A percentile compares a stretch with the other conserved stretches of the same genome.
Conservation (phyloP, 2,329 filamentous ascomycete species). For the Diaporthe vaccinii region DNA sequence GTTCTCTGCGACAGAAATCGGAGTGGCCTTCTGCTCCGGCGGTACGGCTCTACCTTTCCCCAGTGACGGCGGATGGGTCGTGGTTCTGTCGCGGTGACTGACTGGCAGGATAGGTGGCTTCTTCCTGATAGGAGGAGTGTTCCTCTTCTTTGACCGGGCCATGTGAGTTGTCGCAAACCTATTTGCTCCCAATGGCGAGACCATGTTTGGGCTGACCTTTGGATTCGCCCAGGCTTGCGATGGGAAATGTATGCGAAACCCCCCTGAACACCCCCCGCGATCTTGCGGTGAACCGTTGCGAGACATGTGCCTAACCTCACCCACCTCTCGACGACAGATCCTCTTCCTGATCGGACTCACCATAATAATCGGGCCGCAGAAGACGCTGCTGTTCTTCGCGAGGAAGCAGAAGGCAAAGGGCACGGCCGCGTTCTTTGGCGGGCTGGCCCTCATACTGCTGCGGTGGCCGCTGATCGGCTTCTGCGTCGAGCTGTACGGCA, state of each 20-base stretch:
- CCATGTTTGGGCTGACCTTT: constrained; percentile 9
- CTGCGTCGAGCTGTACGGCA: constrained; percentile 90
- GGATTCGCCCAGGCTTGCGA: constrained; percentile 78
- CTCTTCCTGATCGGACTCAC: constrained; percentile 98
- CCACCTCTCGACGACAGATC: constrained; percentile 70
- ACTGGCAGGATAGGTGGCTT: constrained; percentile 76
- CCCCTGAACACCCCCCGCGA: constrained; percentile 19
- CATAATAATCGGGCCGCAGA: constrained; percentile 92
- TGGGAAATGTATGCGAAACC: constrained; percentile 83
- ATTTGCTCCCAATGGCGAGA: constrained; percentile 14
- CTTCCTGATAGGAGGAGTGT: constrained; percentile 93
- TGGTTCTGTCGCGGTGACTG: constrained; percentile 42
- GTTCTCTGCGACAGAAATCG: constrained; percentile 78
- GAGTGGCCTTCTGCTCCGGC: constrained; percentile 96
- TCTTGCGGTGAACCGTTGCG: constrained; percentile 17
- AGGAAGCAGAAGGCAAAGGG: constrained; percentile 93
- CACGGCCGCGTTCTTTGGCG: constrained; percentile 87
- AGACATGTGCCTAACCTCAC: constrained; percentile 11
- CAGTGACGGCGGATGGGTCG: not conserved
- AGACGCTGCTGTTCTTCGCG: constrained; percentile 94
- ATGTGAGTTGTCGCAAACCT: constrained; percentile 72
- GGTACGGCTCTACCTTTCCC: constrained; percentile 73
- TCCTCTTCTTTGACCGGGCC: constrained; percentile 98
- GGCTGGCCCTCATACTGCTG: constrained; percentile 87
- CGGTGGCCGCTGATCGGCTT: constrained; percentile 95